Evolutionary conservation across 2,329 filamentous ascomycete genomes (phyloP), one percentile per base, ranked within the genome.

Genomic region (Hypoxylon sp.): DNA sequence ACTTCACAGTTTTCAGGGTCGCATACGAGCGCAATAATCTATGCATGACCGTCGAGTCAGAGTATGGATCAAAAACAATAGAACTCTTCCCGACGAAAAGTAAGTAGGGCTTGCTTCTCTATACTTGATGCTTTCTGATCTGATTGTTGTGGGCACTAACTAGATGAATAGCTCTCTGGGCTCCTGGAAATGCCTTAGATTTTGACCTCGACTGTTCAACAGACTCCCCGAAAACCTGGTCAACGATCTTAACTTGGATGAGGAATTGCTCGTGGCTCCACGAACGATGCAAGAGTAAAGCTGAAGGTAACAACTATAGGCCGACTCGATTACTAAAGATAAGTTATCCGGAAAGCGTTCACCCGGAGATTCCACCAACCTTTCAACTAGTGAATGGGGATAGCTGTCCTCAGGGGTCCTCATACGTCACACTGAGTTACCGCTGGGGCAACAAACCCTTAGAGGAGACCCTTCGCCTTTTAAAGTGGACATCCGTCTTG

Each of bases 391-490:
- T 62, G 13, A 32, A 11, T 10, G 51, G 59, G 21, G 13, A 55
- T 11, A 2, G 48, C 2, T 56, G 51, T 11, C 50, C 59, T 10
- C 32, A 11, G n/a, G 23, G 14, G 2, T 43, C 21, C 7, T 9
- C 43, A 10, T 62, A 62, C 5, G 45, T 50, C n/a, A 56, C 59
- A 7, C 17, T 62, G 23, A 62, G 59, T 13, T 50, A 62, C 45
- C 51, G 59, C 2, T 62, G 59, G 59, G 59, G 59, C 14, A 32
- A 48, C 7, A 62, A 62, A 21, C 23, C 41, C 14, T 17, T 56
- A 17, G 43, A 43, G 5, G 28, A 50, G 11, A 56, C 50, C 14
- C 14, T 62, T 43, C 59, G 59, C 13, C 51, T 62, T 10, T n/a
- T 62, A 17, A 48, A 34, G 32, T 3, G 19, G 2, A 62, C 59